These are phyloP conservation scores for Chlorella sp. DNA, from an alignment of 139 green algal species.

Conservation along the genomic window DNA sequence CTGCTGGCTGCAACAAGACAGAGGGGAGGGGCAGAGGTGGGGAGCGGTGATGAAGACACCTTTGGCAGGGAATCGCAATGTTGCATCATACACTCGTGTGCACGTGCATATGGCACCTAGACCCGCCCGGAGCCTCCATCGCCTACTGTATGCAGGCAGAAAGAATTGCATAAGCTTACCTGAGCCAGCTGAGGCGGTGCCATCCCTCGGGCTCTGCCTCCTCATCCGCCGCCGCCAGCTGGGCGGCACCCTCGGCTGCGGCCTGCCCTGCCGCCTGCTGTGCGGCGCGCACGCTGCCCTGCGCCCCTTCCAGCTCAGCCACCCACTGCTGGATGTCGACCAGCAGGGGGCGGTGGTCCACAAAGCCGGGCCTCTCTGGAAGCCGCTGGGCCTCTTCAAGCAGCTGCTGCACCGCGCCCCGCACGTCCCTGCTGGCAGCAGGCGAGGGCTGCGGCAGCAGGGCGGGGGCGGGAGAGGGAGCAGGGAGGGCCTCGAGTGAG, in stretches of 20 bases:
- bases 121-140: not conserved
- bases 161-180: not conserved
- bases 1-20: slow-evolving; percentile 15
- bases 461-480: not conserved
- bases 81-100: not conserved
- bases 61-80: not conserved
- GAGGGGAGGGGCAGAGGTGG: not conserved
- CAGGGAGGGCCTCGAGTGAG: not conserved
- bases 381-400: slow-evolving; percentile 1
- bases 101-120: not conserved
- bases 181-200: slow-evolving; percentile 21
- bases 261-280: not conserved
- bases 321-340: not conserved
- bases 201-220: not conserved
- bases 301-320: not conserved
- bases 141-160: too few species aligned
- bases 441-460: not conserved
- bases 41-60: not conserved
- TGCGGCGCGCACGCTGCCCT: not conserved
- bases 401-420: not conserved
- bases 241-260: not conserved
- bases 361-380: not conserved
- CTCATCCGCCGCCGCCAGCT: not conserved
- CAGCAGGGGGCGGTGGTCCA: not conserved
- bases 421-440: not conserved